These are phyloP conservation scores for Malus sieversii DNA, from an alignment of 306 rosid species.

Conservation along the genomic window DNA sequence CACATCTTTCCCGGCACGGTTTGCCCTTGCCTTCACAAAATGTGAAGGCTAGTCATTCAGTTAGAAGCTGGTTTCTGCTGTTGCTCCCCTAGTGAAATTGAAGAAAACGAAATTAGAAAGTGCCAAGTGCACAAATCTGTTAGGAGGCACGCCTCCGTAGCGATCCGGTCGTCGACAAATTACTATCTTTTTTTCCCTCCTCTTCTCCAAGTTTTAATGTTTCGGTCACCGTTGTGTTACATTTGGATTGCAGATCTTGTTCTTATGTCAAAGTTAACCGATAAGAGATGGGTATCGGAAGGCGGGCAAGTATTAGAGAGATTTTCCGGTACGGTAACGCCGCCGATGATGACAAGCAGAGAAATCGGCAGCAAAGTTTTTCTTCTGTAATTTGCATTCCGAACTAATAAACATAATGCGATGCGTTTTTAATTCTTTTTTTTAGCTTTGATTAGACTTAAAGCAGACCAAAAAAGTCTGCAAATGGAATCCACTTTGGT, in stretches of 20 bases:
- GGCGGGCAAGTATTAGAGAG: no score
- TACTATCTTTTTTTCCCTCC: no score
- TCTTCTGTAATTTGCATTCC: not conserved
- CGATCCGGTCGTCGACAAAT: not conserved
- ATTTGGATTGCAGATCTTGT: no score
- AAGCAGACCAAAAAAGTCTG: not conserved
- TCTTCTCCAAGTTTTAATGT: no score
- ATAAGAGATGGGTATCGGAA: no score
- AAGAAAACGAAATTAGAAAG: not conserved
- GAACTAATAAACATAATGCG: not conserved
- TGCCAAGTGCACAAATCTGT: not conserved
- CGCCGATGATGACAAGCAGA: no score
- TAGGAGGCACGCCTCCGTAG: not conserved
- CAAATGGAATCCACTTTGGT: not conserved
- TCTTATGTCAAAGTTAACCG: no score
- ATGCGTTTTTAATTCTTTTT: not conserved
- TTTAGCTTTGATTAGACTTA: not conserved
- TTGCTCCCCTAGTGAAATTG: not conserved
- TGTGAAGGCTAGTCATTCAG: not conserved
- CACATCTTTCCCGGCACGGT: constrained; percentile 34
- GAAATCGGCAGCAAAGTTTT: not conserved
- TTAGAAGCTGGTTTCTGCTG: constrained; percentile 3
- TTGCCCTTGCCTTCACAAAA: constrained; percentile 6
- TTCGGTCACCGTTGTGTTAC: no score
- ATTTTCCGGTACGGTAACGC: no score